Evolutionary conservation across 345 rosid species (phyloP), one percentile per base, ranked within the genome.

Genomic region (Salix brachista): DNA sequence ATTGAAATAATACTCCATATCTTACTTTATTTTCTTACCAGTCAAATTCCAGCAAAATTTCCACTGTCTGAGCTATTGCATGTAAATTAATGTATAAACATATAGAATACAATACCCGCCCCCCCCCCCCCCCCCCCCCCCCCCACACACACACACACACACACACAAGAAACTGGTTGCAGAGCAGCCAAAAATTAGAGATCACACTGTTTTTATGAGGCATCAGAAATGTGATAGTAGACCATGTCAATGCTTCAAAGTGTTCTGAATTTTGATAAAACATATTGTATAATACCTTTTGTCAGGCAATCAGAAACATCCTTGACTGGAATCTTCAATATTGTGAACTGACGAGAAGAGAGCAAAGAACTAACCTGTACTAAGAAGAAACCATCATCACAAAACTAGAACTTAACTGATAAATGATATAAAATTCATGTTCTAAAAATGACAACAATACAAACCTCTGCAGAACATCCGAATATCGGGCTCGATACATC

Each of bases 311-410:
- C 87, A 70, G 93, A 81, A 76, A 78, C 84, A 77, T 87, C 88
- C 84, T 75, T 87, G 69, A 93, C 86, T 52, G 95, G 96, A 56
- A 96, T 89, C 79, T 91, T 83, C 67, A 92, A 56, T 77, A 93
- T 80, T 70, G 81, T 81, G 56, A 89, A 93, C 70, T 85, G 87
- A 60, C 77, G 91, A 84, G 89, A 84, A 58, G 90, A 85, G 41
- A 91, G 96, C 71, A 82, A 77, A 62, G 86, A 79, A 36, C 21
- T 75, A 70, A 93, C 93, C 99, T 96, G 90, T 39, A 60, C 1
- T 61, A 71, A 74, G 64, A 41, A 73, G 44, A 36, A 26, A 41
- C 64, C 30, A 37, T 54, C 69, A 36, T 19, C 19, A 69, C 26
- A 74, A 76, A 28, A 75, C 56, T 70, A 77, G 36, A 8, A 44